Conservation (phyloP, 768 basidiomycete species). For the Pulveroboletus frians region DNA sequence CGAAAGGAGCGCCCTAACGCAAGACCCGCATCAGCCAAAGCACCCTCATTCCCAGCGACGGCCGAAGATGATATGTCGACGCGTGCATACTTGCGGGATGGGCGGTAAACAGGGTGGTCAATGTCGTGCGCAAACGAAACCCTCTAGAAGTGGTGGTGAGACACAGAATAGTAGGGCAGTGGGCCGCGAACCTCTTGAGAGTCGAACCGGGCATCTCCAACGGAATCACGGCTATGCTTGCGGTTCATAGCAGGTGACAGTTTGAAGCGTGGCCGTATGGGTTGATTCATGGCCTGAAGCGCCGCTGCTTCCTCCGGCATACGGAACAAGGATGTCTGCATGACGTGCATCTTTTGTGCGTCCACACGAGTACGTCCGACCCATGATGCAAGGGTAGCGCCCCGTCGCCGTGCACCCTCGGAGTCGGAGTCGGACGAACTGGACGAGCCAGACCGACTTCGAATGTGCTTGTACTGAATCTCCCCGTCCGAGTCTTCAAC, state of each 20-base stretch:
- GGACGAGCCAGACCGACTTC: constrained; percentile 33
- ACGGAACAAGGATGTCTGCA: constrained; percentile 86
- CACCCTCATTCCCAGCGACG: constrained; percentile 58
- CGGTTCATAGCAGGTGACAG: constrained; percentile 42
- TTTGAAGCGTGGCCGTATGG: constrained; percentile 32
- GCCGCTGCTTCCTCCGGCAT: constrained; percentile 69
- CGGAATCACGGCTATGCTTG: constrained; percentile 76
- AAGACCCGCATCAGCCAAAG: constrained; percentile 75
- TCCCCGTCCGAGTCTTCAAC: constrained; percentile 55
- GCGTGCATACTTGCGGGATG: constrained; percentile 76
- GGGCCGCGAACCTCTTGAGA: constrained; percentile 50
- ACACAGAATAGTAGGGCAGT: not conserved
- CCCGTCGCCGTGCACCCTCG: constrained; percentile 18
- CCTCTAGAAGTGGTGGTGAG: constrained; percentile 42
- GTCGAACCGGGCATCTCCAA: constrained; percentile 63
- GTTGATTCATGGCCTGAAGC: constrained; percentile 49
- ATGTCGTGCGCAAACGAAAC: constrained; percentile 74
- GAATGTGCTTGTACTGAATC: constrained; percentile 40
- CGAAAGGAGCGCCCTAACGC: constrained; percentile 84
- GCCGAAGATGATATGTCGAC: constrained; percentile 66
- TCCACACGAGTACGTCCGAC: constrained; percentile 73
- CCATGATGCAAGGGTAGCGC: constrained; percentile 62
- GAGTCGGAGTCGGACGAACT: constrained; percentile 22
- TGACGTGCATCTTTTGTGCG: constrained; percentile 84
- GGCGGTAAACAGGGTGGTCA: constrained; percentile 60